Evolutionary conservation across 2,329 filamentous ascomycete species (phyloP), one percentile per base, ranked within the genome.

Genomic region (Onygenales sp.): DNA sequence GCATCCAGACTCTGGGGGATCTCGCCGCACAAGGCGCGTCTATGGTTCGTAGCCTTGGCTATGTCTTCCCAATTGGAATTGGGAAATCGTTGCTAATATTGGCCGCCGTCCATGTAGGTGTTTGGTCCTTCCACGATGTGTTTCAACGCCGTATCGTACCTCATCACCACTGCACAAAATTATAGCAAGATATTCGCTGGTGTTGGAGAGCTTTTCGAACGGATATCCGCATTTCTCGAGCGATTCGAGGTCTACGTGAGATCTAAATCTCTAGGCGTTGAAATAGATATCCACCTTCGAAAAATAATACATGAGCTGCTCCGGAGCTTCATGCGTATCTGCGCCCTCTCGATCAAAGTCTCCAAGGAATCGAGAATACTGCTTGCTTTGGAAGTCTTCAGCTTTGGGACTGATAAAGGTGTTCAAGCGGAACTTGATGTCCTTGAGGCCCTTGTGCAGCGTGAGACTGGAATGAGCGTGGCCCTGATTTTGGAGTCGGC

Each of bases 161-260:
- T 66, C 7, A 61, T 66, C 38, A 52, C 54, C 4, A 57, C 59
- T 4, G 63, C 60, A 10, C 59, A 61, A n/a, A 63, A 61, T 27
- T 65, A 62, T 49, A 60, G 61, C 52, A 62, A 62, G 43, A 64
- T 66, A 14, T 66, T 65, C 47, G 61, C 60, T 47, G 62, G 62
- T 27, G 49, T 65, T 8, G 50, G 55, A 1, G 59, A 63, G 17
- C 54, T 66, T 4, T 65, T 66, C 35, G 51, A 59, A 43, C 60
- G 60, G 6, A 59, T 64, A 32, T 63, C 61, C 1, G 61, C 63
- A 14, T 60, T 65, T n/a, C 54, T 64, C 8, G 61, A 65, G 38
- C 57, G 62, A 44, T 64, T 61, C 49, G 58, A 63, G 48, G 59
- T 64, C 39, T 64, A 64, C 38, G 52, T 60, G 51, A 59, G 61